These are phyloP conservation scores for Exophiala mesophila DNA, from an alignment of 2,329 filamentous ascomycete species.

Conservation along the genomic window DNA sequence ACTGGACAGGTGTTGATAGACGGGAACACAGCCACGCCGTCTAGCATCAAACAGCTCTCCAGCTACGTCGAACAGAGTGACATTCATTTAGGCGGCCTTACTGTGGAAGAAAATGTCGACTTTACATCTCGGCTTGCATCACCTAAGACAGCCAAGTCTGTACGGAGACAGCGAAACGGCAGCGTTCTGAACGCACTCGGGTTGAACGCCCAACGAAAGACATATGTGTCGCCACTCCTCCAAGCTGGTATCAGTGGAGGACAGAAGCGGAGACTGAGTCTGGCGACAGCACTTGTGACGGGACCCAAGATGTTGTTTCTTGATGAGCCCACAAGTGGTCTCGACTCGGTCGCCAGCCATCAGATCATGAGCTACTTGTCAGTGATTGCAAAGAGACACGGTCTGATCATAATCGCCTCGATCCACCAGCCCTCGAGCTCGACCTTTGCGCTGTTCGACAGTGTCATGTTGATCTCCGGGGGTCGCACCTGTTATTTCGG, in stretches of 20 bases:
- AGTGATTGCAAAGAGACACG: conserved; percentile 50
- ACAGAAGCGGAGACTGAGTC: conserved; percentile 74
- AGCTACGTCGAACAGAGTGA: conserved; percentile 87
- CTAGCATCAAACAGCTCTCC: conserved; percentile 60
- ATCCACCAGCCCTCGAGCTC: conserved; percentile 82
- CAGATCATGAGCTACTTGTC: conserved; percentile 73
- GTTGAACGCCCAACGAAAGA: conserved; percentile 62
- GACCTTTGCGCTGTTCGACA: conserved; percentile 76
- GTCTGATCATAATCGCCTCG: conserved; percentile 73
- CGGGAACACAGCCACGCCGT: conserved; percentile 49
- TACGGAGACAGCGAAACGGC: conserved; percentile 60
- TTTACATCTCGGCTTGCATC: conserved; percentile 68
- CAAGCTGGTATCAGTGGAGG: conserved; percentile 79
- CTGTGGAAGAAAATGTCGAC: conserved; percentile 70
- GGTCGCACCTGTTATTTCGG: conserved; percentile 73
- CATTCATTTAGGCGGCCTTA: conserved; percentile 73
- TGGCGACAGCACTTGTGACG: conserved; percentile 77
- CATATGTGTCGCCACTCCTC: conserved; percentile 74
- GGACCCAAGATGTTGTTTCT: conserved; percentile 75
- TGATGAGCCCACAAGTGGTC: conserved; percentile 77
- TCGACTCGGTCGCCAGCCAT: conserved; percentile 71
- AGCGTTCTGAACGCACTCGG: conserved; percentile 68
- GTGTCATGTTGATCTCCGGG: conserved; percentile 65
- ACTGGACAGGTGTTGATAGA: conserved; percentile 59
- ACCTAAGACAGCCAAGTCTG: conserved; percentile 48